A percentile compares a stretch with the other conserved stretches of the same genome.
phyloP scores from a whole-genome alignment of 192 early-diverging fungal species.

The Paraglomus occultum region DNA sequence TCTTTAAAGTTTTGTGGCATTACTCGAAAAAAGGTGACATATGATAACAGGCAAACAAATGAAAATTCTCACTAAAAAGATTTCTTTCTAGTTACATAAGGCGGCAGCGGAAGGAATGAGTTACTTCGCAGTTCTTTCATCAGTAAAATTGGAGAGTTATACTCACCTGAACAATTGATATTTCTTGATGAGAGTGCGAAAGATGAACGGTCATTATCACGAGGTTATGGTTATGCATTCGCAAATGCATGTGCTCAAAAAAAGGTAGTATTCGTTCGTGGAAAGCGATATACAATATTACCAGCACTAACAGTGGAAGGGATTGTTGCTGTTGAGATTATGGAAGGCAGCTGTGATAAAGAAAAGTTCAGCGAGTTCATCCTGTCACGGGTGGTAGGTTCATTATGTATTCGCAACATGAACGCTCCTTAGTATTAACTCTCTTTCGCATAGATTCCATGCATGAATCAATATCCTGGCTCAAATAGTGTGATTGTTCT shows the following conservation, averaged over 20 bases:
- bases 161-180: not conserved
- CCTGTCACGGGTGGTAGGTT: conserved; percentile 1
- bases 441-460: not conserved
- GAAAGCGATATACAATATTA: conserved; percentile 6
- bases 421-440: too few species aligned
- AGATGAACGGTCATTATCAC: not conserved
- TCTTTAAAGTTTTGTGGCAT: conserved; percentile 1
- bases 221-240: not conserved
- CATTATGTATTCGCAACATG: not conserved
- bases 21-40: conserved; percentile 10
- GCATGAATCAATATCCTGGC: not conserved
- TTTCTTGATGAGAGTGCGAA: conserved; percentile 12
- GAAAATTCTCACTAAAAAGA: not conserved
- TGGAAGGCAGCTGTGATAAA: conserved; percentile 6
- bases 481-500: not conserved
- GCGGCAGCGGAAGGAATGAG: not conserved
- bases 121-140: conserved; percentile 3
- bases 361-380: conserved; percentile 6
- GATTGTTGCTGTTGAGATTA: conserved; percentile 15
- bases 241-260: not conserved
- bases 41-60: not conserved
- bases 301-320: not conserved
- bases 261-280: conserved; percentile 8
- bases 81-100: conserved; percentile 17
- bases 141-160: not conserved